A percentile compares a stretch with the other conserved stretches of the same genome.
Evolutionary conservation across 768 basidiomycete genomes (phyloP).

Genomic region (Pisolithus marmoratus): DNA sequence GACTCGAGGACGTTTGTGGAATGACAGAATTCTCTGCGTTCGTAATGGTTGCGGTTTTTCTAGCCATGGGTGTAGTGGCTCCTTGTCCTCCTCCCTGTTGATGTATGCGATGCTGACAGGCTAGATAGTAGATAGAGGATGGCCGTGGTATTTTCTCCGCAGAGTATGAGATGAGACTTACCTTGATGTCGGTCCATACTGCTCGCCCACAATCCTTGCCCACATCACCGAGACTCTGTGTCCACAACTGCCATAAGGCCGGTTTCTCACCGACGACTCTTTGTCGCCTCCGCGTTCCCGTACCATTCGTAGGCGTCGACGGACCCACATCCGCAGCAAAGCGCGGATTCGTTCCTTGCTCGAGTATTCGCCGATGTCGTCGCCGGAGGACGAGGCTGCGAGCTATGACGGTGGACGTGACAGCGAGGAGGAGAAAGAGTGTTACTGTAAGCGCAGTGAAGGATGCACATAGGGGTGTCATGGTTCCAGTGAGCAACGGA

Average conservation of each 20-base stretch:
- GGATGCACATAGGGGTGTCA: slow-evolving; percentile 11
- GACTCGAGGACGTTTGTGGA: slow-evolving; percentile 9
- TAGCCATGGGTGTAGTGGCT: neutral
- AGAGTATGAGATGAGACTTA: slow-evolving; percentile 1
- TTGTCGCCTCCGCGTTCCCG: slow-evolving; percentile 14
- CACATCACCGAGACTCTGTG: slow-evolving; percentile 7
- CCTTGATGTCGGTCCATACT: slow-evolving; percentile 27
- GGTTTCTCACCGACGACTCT: slow-evolving; percentile 29
- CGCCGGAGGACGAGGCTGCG: slow-evolving; percentile 62
- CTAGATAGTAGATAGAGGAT: slow-evolving; percentile 5
- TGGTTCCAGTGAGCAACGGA: neutral
- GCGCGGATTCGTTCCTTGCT: slow-evolving; percentile 60
- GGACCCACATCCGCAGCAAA: too few species aligned
- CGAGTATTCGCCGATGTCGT: slow-evolving; percentile 51
- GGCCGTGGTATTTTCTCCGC: neutral
- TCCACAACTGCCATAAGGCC: slow-evolving; percentile 23
- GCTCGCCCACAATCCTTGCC: slow-evolving; percentile 11
- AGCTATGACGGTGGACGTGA: slow-evolving; percentile 60
- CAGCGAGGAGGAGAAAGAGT: slow-evolving; percentile 60
- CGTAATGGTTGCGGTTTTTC: slow-evolving; percentile 5
- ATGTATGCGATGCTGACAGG: slow-evolving; percentile 20
- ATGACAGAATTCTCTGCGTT: slow-evolving; percentile 12
- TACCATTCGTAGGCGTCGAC: slow-evolving; percentile 36
- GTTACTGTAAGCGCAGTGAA: slow-evolving; percentile 52
- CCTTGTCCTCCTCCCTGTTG: neutral